Conservation (phyloP, 2,329 filamentous ascomycete genomes). For the Colletotrichum tanaceti region DNA sequence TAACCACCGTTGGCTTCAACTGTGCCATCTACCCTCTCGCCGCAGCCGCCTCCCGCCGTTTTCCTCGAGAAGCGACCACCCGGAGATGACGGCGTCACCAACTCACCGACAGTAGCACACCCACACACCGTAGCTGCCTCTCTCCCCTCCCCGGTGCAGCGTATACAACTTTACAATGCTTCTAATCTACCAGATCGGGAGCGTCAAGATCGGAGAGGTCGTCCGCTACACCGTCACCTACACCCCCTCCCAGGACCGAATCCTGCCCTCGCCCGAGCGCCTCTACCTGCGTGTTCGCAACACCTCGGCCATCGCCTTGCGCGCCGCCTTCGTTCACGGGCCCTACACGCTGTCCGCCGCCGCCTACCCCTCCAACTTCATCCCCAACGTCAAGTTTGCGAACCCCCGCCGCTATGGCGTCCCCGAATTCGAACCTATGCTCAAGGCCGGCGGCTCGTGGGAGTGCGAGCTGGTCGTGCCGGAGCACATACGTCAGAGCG, state of each 20-base stretch:
- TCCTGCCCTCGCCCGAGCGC: constrained; percentile 83
- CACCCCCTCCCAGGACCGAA: constrained; percentile 87
- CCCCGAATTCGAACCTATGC: constrained; percentile 94
- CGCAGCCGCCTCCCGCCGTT: constrained; percentile 3
- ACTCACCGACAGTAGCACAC: constrained; percentile 27
- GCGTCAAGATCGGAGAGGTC: constrained; percentile 93
- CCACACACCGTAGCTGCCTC: neutral
- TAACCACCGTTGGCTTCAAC: neutral
- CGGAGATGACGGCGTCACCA: constrained; percentile 34
- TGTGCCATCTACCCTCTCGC: neutral
- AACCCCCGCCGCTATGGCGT: constrained; percentile 77
- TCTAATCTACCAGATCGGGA: constrained; percentile 89
- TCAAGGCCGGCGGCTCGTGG: constrained; percentile 94
- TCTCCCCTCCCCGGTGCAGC: constrained; percentile 5
- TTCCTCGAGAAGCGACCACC: constrained; percentile 6
- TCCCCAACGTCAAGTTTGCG: constrained; percentile 82
- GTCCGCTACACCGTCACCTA: constrained; percentile 94
- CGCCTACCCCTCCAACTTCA: constrained; percentile 84
- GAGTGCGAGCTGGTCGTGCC: constrained; percentile 83
- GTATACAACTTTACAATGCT: constrained; percentile 70
- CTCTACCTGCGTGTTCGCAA: constrained; percentile 92
- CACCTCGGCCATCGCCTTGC: constrained; percentile 87
- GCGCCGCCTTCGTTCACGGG: constrained; percentile 95
- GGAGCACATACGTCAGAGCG: constrained; percentile 77
- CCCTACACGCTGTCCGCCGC: constrained; percentile 92